Evolutionary conservation across 2,329 filamentous ascomycete genomes (phyloP).

Genomic region (Trichoderma guizhouense): DNA sequence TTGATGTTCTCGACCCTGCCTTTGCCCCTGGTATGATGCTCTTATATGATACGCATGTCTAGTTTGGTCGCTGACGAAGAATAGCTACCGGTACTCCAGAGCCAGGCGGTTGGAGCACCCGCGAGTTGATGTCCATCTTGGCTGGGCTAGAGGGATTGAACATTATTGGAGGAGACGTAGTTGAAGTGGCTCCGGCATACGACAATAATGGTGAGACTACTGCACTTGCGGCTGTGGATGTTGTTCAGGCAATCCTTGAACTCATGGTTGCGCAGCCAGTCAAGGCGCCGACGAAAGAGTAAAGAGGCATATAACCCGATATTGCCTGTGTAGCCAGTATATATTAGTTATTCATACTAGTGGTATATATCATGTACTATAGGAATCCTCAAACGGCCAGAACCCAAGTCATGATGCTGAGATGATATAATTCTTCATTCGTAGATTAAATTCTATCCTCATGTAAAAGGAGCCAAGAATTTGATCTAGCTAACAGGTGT

Average conservation of each 20-base stretch:
- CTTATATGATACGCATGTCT: neutral
- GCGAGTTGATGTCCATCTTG: conserved; percentile 76
- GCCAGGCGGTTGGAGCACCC: conserved; percentile 79
- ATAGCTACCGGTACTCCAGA: conserved; percentile 78
- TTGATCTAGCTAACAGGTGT: neutral
- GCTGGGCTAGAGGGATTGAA: conserved; percentile 74
- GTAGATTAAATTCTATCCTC: neutral
- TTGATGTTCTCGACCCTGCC: conserved; percentile 72
- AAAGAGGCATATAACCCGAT: neutral
- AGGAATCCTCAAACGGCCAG: neutral
- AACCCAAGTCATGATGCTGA: neutral
- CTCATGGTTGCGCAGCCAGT: conserved; percentile 23
- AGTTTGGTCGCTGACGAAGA: neutral
- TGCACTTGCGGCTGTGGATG: conserved; percentile 73
- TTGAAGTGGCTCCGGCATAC: conserved; percentile 80
- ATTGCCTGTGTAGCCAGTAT: neutral
- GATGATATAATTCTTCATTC: neutral
- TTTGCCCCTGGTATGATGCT: conserved; percentile 24
- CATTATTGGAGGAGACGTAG: conserved; percentile 78
- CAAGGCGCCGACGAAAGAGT: conserved; percentile 6
- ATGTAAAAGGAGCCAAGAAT: neutral
- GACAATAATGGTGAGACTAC: conserved; percentile 75
- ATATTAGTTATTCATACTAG: neutral
- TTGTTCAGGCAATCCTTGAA: conserved; percentile 44
- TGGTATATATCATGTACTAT: neutral